Percentiles rank a stretch among this genome's conserved stretches.
Evolutionary conservation across 2,329 filamentous ascomycete genomes (phyloP).

Genomic region (Aureobasidium mangrovei): DNA sequence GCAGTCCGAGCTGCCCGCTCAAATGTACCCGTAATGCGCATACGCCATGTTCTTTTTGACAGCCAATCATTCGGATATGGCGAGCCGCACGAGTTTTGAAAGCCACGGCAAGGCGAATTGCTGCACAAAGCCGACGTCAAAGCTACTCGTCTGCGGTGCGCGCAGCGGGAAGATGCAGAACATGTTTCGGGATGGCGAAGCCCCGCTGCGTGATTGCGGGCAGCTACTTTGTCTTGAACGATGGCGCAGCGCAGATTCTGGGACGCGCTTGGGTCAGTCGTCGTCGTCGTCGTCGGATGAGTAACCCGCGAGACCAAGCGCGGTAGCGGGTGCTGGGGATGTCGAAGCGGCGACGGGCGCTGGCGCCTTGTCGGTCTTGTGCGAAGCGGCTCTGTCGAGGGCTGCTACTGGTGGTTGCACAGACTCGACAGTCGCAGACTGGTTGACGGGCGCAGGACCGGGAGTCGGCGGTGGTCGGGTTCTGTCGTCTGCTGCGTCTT

Average conservation of each 20-base stretch:
- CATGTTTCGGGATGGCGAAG: slow-evolving; percentile 3
- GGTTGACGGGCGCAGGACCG: background rate
- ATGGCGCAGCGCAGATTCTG: background rate
- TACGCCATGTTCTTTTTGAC: slow-evolving; percentile 3
- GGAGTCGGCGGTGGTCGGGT: background rate
- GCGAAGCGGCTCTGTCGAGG: background rate
- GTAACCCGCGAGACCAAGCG: slow-evolving; percentile 12
- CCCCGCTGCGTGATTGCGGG: slow-evolving; percentile 1
- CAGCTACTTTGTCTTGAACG: background rate
- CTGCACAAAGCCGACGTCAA: slow-evolving; percentile 10
- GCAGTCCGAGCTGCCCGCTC: background rate
- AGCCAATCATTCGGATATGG: slow-evolving; percentile 10
- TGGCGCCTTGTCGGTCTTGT: slow-evolving; percentile 1
- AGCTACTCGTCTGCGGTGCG: background rate
- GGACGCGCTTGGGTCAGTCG: slow-evolving; percentile 5
- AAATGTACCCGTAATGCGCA: background rate
- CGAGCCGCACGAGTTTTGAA: slow-evolving; percentile 5
- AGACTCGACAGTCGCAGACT: background rate
- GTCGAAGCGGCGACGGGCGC: background rate
- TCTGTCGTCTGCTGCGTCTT: background rate
- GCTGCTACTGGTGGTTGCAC: slow-evolving; percentile 4
- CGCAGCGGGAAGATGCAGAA: slow-evolving; percentile 3
- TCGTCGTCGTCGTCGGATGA: slow-evolving; percentile 12
- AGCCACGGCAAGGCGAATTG: slow-evolving; percentile 2
- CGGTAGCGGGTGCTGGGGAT: slow-evolving; percentile 3